Percentiles rank a stretch among this genome's conserved stretches.
Evolutionary conservation across 2,329 filamentous ascomycete genomes (phyloP).

Genomic region (Metarhizium album): DNA sequence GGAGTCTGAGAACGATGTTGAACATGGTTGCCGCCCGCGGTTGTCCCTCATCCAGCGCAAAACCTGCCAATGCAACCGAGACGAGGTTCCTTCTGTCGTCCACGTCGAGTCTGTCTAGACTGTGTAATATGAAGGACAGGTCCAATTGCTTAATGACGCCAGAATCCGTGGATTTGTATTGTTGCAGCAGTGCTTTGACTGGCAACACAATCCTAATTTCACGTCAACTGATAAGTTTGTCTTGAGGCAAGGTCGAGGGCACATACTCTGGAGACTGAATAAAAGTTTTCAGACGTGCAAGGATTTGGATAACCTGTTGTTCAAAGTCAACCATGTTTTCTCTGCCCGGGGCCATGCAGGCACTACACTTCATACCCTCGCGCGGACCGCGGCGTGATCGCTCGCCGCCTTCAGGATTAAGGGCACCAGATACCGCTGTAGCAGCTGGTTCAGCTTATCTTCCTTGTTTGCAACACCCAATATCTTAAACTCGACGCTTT

Average conservation of each 20-base stretch:
- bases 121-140: slow-evolving; percentile 80
- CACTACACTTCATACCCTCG: slow-evolving; percentile 43
- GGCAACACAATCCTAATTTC: slow-evolving; percentile 58
- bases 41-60: slow-evolving; percentile 20
- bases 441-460: slow-evolving; percentile 64
- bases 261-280: slow-evolving; percentile 39
- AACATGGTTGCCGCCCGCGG: slow-evolving; percentile 51
- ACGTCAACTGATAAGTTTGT: slow-evolving; percentile 4
- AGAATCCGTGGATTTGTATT: slow-evolving; percentile 70
- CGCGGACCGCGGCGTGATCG: slow-evolving; percentile 66
- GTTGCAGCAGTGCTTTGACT: slow-evolving; percentile 71
- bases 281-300: slow-evolving; percentile 42
- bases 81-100: slow-evolving; percentile 61
- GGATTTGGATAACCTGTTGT: slow-evolving; percentile 38
- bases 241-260: background rate
- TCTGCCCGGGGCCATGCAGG: background rate
- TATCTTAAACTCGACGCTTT: slow-evolving; percentile 78
- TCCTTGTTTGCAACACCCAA: slow-evolving; percentile 71
- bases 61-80: slow-evolving; percentile 34
- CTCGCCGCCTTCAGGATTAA: slow-evolving; percentile 80
- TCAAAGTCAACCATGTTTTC: background rate
- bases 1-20: slow-evolving; percentile 67
- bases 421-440: slow-evolving; percentile 70
- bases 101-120: slow-evolving; percentile 40
- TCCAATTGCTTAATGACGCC: slow-evolving; percentile 79